Percentiles rank a stretch among this genome's conserved stretches.
phyloP scores from a whole-genome alignment of 2,329 filamentous ascomycete species.

The Claviceps arundinis region DNA sequence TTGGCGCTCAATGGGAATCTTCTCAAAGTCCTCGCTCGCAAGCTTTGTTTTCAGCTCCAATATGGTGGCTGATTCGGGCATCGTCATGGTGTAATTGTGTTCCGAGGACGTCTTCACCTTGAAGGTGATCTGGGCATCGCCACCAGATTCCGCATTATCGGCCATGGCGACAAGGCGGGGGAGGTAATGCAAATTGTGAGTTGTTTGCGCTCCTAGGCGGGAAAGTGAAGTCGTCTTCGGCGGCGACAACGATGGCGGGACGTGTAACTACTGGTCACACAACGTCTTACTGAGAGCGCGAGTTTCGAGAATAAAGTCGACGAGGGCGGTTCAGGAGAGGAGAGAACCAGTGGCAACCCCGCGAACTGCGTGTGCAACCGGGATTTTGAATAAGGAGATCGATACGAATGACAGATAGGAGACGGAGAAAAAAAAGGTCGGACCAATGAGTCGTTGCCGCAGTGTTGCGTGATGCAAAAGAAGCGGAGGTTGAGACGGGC shows the following conservation, averaged over 20 bases:
- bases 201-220: not conserved
- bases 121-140: conserved; percentile 77
- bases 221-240: not conserved
- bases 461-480: not conserved
- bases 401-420: not conserved
- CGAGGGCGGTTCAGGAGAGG: not conserved
- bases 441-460: not conserved
- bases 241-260: not conserved
- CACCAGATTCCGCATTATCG: conserved; percentile 45
- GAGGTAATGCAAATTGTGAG: not conserved
- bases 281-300: not conserved
- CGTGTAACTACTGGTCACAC: not conserved
- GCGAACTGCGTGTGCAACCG: not conserved
- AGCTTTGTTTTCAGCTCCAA: conserved; percentile 84
- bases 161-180: conserved; percentile 36
- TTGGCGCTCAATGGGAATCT: conserved; percentile 77
- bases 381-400: not conserved
- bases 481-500: not conserved
- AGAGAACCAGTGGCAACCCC: not conserved
- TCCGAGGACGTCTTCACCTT: conserved; percentile 96
- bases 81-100: conserved; percentile 69
- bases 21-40: conserved; percentile 65
- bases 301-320: too few relatives aligned
- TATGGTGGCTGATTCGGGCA: conserved; percentile 63
- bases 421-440: not conserved